Base-by-base conservation (phyloP, 352 stramenopile genomes). In the Peronospora destructor region DNA sequence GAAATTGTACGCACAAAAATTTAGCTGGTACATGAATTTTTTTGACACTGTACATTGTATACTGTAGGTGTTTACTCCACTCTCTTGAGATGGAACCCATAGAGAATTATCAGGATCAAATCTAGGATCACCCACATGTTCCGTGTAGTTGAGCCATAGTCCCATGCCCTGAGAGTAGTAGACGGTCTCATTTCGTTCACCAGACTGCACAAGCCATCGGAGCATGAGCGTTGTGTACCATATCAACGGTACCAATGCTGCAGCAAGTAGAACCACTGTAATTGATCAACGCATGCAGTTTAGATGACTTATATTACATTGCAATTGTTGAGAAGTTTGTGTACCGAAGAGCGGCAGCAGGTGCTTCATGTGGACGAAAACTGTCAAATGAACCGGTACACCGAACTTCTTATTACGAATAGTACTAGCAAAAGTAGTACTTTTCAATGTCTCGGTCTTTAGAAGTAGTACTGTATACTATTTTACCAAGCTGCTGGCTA, bases 131-230 rank as follows among this genome's bases (percentile, higher is more conserved):
- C 79, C 79, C 23, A 84, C 73, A 43, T 87, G 79, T 49, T 86
- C 71, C 2, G 79, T 91, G 62, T 79, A 91, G 56, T 91, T 91
- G 49, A 86, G 75, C 79, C 79, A 91, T 14, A 91, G 53, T 0
- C 79, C 79, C 39, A 91, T 71, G 42, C 79, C 79, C 57, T 91
- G 79, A 26, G 79, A 77, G 65, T 91, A 91, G 54, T 76, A 80
- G n/a, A 75, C 32, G 14, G 53, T 68, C 25, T 51, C 35, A 39
- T 58, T 64, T 29, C 67, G 73, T 46, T 78, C 55, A 23, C 79
- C 79, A 1, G 68, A 71, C 66, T 91, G 79, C 39, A 64, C 64
- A 36, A 86, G 51, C 79, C 79, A 91, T 21, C 66, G 68, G 16
- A 76, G 76, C 62, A 78, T 66, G 28, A 91, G 71, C 41, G 71